Percentiles rank a stretch among this genome's conserved stretches.
These are phyloP conservation scores for Bryum argenteum DNA, from an alignment of 225 moss, liverwort and hornwort species.

Conservation along the genomic window DNA sequence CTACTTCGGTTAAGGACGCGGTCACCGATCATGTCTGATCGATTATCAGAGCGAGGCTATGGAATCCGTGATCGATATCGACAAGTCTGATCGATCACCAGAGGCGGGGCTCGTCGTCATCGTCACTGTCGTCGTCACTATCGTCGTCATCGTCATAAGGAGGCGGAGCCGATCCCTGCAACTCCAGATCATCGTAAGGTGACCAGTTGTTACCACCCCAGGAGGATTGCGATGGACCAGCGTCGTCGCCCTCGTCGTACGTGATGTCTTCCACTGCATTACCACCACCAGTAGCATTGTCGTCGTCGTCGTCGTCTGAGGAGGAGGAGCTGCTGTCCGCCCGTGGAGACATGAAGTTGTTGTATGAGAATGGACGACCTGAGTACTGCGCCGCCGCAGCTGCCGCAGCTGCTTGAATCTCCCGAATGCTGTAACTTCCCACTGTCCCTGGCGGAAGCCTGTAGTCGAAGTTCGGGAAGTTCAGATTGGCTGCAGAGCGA, in stretches of 20 bases:
- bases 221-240: background rate
- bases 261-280: constrained; percentile 18
- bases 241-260: background rate
- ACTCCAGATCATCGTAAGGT: constrained; percentile 32
- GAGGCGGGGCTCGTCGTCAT: constrained; percentile 34
- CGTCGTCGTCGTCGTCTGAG: constrained; percentile 29
- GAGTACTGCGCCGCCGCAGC: constrained; percentile 40
- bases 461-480: constrained; percentile 40
- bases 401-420: constrained; percentile 49
- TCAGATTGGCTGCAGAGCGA: constrained; percentile 18
- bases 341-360: constrained; percentile 18
- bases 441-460: constrained; percentile 11
- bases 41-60: too few species aligned
- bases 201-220: constrained; percentile 29
- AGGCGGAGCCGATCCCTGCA: background rate
- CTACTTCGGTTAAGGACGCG: too few species aligned
- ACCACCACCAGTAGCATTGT: background rate
- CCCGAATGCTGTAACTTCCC: constrained; percentile 34
- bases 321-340: background rate
- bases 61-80: too few species aligned
- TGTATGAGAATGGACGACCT: constrained; percentile 40
- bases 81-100: constrained; percentile 19
- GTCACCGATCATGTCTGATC: too few species aligned
- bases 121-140: constrained; percentile 19
- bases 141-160: background rate